A percentile compares a stretch with the other conserved stretches of the same genome.
Evolutionary conservation across 1,139 yeast species (phyloP).

Genomic region (Lodderomyces theae): DNA sequence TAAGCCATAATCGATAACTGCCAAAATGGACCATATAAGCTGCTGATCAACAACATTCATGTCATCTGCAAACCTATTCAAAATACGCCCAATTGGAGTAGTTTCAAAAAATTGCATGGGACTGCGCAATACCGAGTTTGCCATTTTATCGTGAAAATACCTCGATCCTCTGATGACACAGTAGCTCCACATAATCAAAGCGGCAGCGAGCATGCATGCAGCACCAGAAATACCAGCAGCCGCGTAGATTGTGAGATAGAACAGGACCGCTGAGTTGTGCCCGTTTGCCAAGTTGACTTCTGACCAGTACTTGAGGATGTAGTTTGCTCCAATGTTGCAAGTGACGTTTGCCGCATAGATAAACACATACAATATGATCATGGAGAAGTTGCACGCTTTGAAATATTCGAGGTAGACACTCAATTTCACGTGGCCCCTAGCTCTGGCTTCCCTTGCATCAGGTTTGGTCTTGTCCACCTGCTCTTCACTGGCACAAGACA

Average conservation of each 20-base stretch:
- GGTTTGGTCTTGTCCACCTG: slow-evolving; percentile 19
- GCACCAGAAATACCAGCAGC: slow-evolving; percentile 25
- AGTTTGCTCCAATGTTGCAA: slow-evolving; percentile 24
- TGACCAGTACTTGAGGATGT: slow-evolving; percentile 35
- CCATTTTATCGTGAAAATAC: slow-evolving; percentile 37
- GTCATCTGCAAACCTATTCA: slow-evolving; percentile 39
- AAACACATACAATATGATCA: slow-evolving; percentile 23
- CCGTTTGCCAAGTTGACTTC: slow-evolving; percentile 28
- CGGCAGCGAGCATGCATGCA: slow-evolving; percentile 23
- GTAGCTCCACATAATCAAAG: slow-evolving; percentile 28
- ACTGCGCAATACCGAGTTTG: slow-evolving; percentile 30
- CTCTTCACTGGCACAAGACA: slow-evolving; percentile 19
- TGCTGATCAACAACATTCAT: slow-evolving; percentile 31
- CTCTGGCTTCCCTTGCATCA: slow-evolving; percentile 26
- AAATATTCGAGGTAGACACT: slow-evolving; percentile 30
- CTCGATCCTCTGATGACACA: slow-evolving; percentile 29
- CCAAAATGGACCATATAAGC: slow-evolving; percentile 29
- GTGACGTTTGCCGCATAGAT: slow-evolving; percentile 22
- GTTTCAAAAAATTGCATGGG: slow-evolving; percentile 46
- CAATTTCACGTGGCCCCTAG: slow-evolving; percentile 31
- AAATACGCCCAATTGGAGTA: slow-evolving; percentile 38
- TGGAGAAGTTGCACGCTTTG: slow-evolving; percentile 30
- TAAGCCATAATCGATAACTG: slow-evolving; percentile 21
- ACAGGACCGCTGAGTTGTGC: slow-evolving; percentile 15
- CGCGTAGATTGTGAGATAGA: slow-evolving; percentile 24